phyloP scores from a whole-genome alignment of 768 basidiomycete species.

The Cystobasidium ongulense region DNA sequence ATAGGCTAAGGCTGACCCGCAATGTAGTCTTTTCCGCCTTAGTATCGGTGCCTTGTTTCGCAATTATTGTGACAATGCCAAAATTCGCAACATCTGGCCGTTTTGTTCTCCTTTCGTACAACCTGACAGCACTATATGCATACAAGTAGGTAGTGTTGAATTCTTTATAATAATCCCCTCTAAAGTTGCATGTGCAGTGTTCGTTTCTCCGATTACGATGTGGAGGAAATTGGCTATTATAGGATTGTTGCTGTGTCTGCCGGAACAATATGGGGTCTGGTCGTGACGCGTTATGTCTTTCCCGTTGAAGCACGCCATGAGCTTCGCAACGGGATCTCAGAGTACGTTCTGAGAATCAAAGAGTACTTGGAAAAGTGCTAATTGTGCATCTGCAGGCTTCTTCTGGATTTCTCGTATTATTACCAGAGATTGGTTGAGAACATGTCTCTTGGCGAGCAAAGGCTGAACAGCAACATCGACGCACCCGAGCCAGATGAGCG shows the following conservation, averaged over 20 bases:
- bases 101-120: conserved; percentile 55
- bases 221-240: conserved; percentile 56
- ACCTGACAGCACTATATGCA: conserved; percentile 34
- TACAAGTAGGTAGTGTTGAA: conserved; percentile 32
- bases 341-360: conserved; percentile 53
- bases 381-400: conserved; percentile 59
- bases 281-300: conserved; percentile 90
- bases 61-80: conserved; percentile 51
- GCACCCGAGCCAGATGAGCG: conserved; percentile 15
- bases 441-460: conserved; percentile 50
- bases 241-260: conserved; percentile 71
- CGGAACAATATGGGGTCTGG: conserved; percentile 70
- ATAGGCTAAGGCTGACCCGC: neutral
- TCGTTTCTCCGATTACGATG: conserved; percentile 30
- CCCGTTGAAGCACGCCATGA: conserved; percentile 87
- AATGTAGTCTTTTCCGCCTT: conserved; percentile 70
- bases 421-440: conserved; percentile 81
- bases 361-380: neutral
- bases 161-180: no score
- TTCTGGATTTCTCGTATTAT: conserved; percentile 84
- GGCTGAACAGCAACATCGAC: neutral
- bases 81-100: conserved; percentile 65
- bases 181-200: conserved; percentile 43
- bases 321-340: conserved; percentile 71
- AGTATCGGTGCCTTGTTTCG: conserved; percentile 89